Conservation (phyloP, 2,329 filamentous ascomycete genomes). For the Seiridium cupressi region DNA sequence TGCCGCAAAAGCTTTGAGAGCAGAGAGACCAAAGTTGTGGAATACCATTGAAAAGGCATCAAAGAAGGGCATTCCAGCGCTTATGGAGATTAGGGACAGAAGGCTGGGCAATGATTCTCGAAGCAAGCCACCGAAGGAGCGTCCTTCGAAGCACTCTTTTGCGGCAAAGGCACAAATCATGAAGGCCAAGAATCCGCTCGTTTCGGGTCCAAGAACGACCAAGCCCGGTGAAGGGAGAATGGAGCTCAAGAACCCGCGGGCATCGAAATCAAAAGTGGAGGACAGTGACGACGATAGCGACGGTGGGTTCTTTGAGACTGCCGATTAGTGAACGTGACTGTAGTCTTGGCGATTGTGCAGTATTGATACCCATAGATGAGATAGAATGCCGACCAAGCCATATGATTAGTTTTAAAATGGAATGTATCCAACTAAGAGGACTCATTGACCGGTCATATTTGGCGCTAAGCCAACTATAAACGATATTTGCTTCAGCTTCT, state of each 20-base stretch:
- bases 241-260: slow-evolving; percentile 21
- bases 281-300: slow-evolving; percentile 48
- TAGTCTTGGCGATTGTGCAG: not conserved
- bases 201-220: slow-evolving; percentile 10
- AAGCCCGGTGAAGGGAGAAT: slow-evolving; percentile 16
- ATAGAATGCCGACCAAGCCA: not conserved
- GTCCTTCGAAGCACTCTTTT: slow-evolving; percentile 10
- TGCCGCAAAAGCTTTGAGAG: slow-evolving; percentile 39
- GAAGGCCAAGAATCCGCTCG: slow-evolving; percentile 14
- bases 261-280: slow-evolving; percentile 31
- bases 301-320: slow-evolving; percentile 57
- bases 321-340: not conserved
- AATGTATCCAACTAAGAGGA: no score
- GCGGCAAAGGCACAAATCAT: slow-evolving; percentile 9
- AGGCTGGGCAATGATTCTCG: slow-evolving; percentile 14
- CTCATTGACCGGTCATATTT: no score
- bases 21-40: slow-evolving; percentile 64
- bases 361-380: slow-evolving; percentile 9
- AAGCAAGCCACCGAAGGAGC: slow-evolving; percentile 9
- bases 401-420: no score
- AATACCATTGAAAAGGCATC: slow-evolving; percentile 63
- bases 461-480: no score
- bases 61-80: slow-evolving; percentile 24
- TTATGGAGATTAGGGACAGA: slow-evolving; percentile 25
- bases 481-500: no score